Conservation (phyloP, 1,284 basidiomycete genomes). For the Sporisorium exsertum region DNA sequence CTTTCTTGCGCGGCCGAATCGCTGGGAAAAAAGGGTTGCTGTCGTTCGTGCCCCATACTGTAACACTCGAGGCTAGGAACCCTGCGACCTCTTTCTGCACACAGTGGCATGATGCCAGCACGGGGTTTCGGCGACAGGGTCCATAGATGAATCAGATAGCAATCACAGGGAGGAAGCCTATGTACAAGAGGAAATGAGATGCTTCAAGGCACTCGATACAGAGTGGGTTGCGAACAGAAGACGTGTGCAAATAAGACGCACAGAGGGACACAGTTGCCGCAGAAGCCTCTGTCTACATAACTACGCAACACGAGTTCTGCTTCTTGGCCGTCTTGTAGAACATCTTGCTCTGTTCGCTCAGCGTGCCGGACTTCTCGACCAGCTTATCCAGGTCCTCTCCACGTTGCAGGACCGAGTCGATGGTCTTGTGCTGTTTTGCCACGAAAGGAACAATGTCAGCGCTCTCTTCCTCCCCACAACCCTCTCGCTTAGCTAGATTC, state of each 20-base stretch:
- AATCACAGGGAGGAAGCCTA: neutral
- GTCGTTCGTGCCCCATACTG: neutral
- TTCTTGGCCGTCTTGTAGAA: constrained; percentile 95
- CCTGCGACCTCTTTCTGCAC: too few species aligned
- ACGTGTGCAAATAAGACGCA: neutral
- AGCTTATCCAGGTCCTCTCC: constrained; percentile 98
- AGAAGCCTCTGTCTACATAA: constrained; percentile 39
- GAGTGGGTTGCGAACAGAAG: neutral
- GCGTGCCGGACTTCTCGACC: constrained; percentile 90
- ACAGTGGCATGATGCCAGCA: neutral
- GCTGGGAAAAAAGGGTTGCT: neutral
- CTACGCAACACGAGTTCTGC: constrained; percentile 70
- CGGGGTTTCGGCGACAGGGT: too few species aligned
- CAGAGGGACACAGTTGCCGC: neutral
- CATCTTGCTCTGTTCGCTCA: constrained; percentile 88
- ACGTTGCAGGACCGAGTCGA: constrained; percentile 94
- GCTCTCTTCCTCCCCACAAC: neutral
- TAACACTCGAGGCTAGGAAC: too few species aligned
- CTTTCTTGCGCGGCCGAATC: neutral
- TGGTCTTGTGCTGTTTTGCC: constrained; percentile 84
- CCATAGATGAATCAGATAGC: neutral
- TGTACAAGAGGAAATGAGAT: neutral
- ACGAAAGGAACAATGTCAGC: neutral
- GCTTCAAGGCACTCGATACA: neutral
- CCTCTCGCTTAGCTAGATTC: too few species aligned